Conservation (phyloP, 345 rosid genomes). For the Syzygium jambos region DNA sequence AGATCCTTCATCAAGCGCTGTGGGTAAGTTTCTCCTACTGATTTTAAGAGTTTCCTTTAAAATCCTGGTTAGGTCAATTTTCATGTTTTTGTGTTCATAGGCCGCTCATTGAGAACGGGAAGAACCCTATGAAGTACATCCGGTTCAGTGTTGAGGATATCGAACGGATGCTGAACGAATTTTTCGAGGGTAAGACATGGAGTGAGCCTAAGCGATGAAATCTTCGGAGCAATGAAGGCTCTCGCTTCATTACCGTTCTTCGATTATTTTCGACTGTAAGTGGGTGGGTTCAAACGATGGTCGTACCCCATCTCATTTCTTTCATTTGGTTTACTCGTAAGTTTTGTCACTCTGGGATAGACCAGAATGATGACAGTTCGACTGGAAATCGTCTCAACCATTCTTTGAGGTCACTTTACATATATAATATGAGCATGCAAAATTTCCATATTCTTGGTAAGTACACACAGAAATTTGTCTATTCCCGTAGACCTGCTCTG, state of each 20-base stretch:
- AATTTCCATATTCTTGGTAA: background rate
- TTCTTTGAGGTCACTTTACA: background rate
- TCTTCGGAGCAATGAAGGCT: background rate
- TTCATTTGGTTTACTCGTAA: background rate
- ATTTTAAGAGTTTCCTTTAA: background rate
- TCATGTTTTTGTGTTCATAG: constrained; percentile 19
- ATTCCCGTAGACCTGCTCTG: background rate
- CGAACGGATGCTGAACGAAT: constrained; percentile 83
- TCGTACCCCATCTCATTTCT: background rate
- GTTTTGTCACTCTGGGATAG: background rate
- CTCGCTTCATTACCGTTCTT: background rate
- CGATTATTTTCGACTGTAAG: background rate
- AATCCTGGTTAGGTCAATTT: background rate
- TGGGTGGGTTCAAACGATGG: background rate
- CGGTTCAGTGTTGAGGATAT: constrained; percentile 70
- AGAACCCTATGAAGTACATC: constrained; percentile 76
- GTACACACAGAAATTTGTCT: background rate
- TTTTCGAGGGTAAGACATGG: constrained; percentile 90
- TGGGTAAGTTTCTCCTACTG: constrained; percentile 34
- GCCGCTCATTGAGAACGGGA: constrained; percentile 82
- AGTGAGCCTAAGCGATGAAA: constrained; percentile 65
- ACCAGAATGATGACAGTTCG: background rate
- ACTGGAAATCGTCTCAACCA: background rate
- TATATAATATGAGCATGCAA: background rate
- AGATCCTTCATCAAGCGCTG: constrained; percentile 87